These are phyloP conservation scores for Umbelopsis sp. DNA, from an alignment of 192 early-diverging fungal species.

Conservation along the genomic window DNA sequence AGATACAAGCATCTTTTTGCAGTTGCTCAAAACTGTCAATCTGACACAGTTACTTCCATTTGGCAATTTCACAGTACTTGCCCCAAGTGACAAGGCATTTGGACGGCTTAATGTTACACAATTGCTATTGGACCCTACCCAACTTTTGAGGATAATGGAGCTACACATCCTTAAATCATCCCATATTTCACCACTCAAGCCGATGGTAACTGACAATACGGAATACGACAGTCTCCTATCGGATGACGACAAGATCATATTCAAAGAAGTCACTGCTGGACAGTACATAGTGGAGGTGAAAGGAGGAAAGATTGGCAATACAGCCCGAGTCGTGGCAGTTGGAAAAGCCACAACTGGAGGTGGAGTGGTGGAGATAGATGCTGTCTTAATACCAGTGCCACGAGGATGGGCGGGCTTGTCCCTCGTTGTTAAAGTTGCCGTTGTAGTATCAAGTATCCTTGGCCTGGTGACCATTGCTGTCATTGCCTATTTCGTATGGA, in stretches of 20 bases:
- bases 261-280: slow-evolving; percentile 16
- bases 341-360: slow-evolving; percentile 27
- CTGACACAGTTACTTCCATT: slow-evolving; percentile 41
- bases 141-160: slow-evolving; percentile 53
- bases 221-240: slow-evolving; percentile 26
- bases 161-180: slow-evolving; percentile 57
- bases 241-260: slow-evolving; percentile 6
- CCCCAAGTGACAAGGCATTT: slow-evolving; percentile 58
- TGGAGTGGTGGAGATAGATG: slow-evolving; percentile 27
- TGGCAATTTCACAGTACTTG: slow-evolving; percentile 46
- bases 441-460: neutral
- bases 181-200: slow-evolving; percentile 31
- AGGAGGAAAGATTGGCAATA: slow-evolving; percentile 16
- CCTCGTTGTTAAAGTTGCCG: neutral
- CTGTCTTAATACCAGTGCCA: slow-evolving; percentile 24
- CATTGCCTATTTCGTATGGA: slow-evolving; percentile 1
- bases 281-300: slow-evolving; percentile 20
- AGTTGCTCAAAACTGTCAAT: slow-evolving; percentile 41
- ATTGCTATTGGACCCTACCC: slow-evolving; percentile 35
- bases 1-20: slow-evolving; percentile 39
- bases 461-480: neutral
- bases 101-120: slow-evolving; percentile 35
- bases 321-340: slow-evolving; percentile 18
- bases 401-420: slow-evolving; percentile 9
- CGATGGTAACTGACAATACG: neutral